A percentile compares a stretch with the other conserved stretches of the same genome.
These are phyloP conservation scores for Blastocystis sp. DNA, from an alignment of 352 stramenopile genomes.

Conservation along the genomic window DNA sequence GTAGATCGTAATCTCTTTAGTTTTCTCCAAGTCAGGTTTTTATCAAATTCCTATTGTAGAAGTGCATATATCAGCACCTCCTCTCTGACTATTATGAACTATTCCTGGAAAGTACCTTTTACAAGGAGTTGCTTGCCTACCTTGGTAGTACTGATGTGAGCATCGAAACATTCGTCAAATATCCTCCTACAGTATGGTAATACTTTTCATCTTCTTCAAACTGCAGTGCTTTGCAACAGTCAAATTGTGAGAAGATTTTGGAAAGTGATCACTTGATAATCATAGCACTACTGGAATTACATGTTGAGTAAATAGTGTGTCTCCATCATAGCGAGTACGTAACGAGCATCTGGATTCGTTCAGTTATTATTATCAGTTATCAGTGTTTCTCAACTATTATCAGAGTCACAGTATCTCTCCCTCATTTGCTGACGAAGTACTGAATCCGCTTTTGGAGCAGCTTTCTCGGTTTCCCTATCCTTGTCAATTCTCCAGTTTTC, in stretches of 20 bases:
- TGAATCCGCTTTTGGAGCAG: not conserved
- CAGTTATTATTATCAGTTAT: not conserved
- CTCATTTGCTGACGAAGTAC: not conserved
- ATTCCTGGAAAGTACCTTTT: constrained; percentile 18
- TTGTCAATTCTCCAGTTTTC: not conserved
- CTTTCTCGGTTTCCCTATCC: constrained; percentile 2
- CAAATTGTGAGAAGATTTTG: not conserved
- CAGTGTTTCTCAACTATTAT: not conserved
- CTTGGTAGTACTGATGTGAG: not conserved
- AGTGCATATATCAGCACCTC: constrained; percentile 17
- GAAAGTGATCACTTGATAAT: not conserved
- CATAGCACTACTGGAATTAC: constrained; percentile 3
- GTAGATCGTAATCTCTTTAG: constrained; percentile 36
- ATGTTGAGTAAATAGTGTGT: not conserved
- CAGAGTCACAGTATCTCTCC: not conserved
- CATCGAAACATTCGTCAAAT: not conserved
- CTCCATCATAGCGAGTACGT: not conserved
- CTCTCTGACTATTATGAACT: not conserved
- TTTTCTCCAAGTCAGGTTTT: constrained; percentile 4
- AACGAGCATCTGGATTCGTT: not conserved
- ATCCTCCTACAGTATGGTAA: not conserved
- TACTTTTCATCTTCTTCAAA: not conserved
- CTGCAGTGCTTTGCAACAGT: not conserved
- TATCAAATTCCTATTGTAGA: not conserved
- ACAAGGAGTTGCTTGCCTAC: not conserved